Conservation (phyloP, 805 yeast genomes). For the Candida boleticola region DNA sequence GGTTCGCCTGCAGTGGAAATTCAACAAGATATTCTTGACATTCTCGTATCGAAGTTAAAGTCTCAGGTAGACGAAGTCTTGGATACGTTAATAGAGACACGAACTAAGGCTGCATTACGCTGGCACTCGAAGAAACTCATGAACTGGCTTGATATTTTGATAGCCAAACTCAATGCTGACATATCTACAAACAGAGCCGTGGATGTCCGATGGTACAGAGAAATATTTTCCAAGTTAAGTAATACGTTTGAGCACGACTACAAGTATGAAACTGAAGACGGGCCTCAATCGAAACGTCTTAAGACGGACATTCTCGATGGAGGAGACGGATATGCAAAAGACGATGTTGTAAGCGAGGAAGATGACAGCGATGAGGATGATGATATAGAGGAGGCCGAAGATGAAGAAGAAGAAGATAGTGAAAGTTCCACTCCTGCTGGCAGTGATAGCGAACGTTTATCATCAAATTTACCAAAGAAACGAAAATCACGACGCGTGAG, state of each 20-base stretch:
- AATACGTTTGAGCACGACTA: slow-evolving; percentile 24
- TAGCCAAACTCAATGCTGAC: slow-evolving; percentile 16
- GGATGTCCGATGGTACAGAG: slow-evolving; percentile 10
- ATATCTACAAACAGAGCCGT: slow-evolving; percentile 7
- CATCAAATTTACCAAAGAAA: too few species aligned
- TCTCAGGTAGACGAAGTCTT: background rate
- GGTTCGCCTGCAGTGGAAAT: background rate
- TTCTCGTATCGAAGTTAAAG: background rate
- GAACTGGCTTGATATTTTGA: slow-evolving; percentile 30
- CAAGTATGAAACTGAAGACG: slow-evolving; percentile 26
- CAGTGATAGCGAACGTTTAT: too few species aligned
- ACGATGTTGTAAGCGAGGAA: slow-evolving; percentile 2
- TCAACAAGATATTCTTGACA: background rate
- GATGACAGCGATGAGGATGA: slow-evolving; percentile 7
- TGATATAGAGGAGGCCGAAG: slow-evolving; percentile 1
- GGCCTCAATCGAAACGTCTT: background rate
- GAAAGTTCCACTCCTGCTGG: too few species aligned
- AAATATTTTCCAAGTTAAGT: slow-evolving; percentile 22
- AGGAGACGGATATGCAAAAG: background rate
- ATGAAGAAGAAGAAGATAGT: slow-evolving; percentile 7
- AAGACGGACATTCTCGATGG: background rate
- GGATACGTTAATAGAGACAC: background rate
- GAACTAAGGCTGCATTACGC: slow-evolving; percentile 1
- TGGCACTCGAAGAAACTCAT: slow-evolving; percentile 2
- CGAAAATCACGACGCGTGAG: too few species aligned